These are phyloP conservation scores for Monosporascus sp. DNA, from an alignment of 2,329 filamentous ascomycete species.

Conservation along the genomic window DNA sequence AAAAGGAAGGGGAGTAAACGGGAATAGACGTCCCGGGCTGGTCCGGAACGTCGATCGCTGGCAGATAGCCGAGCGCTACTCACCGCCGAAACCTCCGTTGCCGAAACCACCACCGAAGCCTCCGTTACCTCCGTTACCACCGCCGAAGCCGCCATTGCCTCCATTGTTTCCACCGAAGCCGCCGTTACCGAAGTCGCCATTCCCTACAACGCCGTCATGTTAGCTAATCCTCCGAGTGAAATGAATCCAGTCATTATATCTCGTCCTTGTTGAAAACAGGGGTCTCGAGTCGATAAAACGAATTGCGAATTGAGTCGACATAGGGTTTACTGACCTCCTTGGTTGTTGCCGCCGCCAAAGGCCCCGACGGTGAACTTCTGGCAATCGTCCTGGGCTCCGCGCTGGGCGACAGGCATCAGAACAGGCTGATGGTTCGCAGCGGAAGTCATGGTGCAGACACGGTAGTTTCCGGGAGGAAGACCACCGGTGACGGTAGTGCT, in stretches of 20 bases:
- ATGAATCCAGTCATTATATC: not conserved
- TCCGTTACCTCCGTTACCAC: not conserved
- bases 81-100: not conserved
- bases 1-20: not conserved
- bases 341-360: constrained; percentile 13
- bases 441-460: constrained; percentile 58
- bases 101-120: not conserved
- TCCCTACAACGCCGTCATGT: not conserved
- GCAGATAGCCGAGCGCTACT: not conserved
- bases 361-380: constrained; percentile 48
- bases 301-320: not conserved
- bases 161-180: not conserved
- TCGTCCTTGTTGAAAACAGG: not conserved
- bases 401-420: constrained; percentile 61
- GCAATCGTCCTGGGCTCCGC: constrained; percentile 62
- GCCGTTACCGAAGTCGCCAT: not conserved
- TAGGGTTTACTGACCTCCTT: not conserved
- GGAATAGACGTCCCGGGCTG: not conserved
- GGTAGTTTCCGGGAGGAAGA: constrained; percentile 58
- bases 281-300: not conserved
- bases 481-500: constrained; percentile 49
- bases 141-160: not conserved
- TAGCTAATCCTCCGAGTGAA: not conserved
- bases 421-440: constrained; percentile 63
- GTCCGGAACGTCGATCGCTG: not conserved